A percentile compares a stretch with the other conserved stretches of the same genome.
Evolutionary conservation across 768 basidiomycete species (phyloP).

Genomic region (Suillus bovinus): DNA sequence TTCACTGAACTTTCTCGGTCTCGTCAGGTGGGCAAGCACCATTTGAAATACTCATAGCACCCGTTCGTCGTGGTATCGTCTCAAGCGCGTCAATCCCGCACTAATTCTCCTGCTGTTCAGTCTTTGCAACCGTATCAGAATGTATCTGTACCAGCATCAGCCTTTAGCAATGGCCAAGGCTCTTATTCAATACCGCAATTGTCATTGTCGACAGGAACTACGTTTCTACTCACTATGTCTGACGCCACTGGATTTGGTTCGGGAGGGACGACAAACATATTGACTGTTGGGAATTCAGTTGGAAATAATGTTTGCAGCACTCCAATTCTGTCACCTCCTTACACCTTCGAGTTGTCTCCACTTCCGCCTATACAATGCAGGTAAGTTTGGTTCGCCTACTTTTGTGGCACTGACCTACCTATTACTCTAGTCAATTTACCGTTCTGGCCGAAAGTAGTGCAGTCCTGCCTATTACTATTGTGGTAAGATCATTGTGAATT

Average conservation of each 20-base stretch:
- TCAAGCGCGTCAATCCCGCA: neutral
- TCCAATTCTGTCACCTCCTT: conserved; percentile 42
- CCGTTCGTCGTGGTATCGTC: conserved; percentile 36
- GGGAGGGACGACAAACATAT: conserved; percentile 55
- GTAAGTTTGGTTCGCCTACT: conserved; percentile 34
- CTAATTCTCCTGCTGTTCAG: conserved; percentile 32
- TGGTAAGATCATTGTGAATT: conserved; percentile 34
- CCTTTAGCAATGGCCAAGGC: conserved; percentile 55
- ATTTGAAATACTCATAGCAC: conserved; percentile 48
- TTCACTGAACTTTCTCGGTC: neutral
- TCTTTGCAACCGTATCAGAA: conserved; percentile 52
- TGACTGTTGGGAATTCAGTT: conserved; percentile 48
- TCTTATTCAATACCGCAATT: conserved; percentile 48
- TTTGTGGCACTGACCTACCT: conserved; percentile 11
- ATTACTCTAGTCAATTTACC: conserved; percentile 40
- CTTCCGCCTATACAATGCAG: conserved; percentile 59
- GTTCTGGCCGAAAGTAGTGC: conserved; percentile 48
- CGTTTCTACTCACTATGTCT: conserved; percentile 64
- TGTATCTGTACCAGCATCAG: conserved; percentile 51
- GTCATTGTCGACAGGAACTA: conserved; percentile 37
- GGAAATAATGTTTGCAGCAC: conserved; percentile 49
- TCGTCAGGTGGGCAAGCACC: conserved; percentile 57
- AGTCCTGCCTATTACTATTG: conserved; percentile 52
- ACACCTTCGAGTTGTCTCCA: conserved; percentile 48
- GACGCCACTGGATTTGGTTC: conserved; percentile 69